phyloP scores from a whole-genome alignment of 345 rosid genomes.

The Eucalyptus pauciflora region DNA sequence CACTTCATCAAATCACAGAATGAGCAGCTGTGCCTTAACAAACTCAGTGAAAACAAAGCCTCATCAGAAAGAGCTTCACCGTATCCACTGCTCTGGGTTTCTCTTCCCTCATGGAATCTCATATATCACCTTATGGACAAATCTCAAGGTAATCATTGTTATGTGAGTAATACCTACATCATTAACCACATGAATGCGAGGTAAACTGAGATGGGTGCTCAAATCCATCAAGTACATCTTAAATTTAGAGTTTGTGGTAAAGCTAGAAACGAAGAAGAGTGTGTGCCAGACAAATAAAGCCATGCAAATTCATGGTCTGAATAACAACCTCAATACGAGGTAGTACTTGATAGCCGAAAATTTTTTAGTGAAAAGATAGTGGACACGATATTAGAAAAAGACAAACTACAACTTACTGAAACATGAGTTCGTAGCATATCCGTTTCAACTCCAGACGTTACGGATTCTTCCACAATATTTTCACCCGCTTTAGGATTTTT shows the following conservation, averaged over 20 bases:
- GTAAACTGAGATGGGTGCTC: not conserved
- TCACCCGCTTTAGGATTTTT: constrained; percentile 91
- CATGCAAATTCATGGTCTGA: not conserved
- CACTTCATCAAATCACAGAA: not conserved
- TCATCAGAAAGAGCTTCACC: constrained; percentile 16
- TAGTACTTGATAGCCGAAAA: not conserved
- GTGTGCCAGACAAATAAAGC: not conserved
- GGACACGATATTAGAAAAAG: too few species aligned
- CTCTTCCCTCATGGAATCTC: constrained; percentile 82
- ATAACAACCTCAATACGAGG: too few species aligned
- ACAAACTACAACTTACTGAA: constrained; percentile 17
- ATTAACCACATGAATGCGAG: not conserved
- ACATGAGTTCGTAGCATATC: constrained; percentile 78
- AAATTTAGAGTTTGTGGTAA: not conserved
- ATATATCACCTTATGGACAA: constrained; percentile 79
- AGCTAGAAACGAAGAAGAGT: not conserved
- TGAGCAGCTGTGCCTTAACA: not conserved
- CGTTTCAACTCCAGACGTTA: constrained; percentile 62
- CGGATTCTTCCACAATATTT: constrained; percentile 67
- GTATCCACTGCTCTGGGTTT: constrained; percentile 61
- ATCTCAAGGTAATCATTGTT: constrained; percentile 78
- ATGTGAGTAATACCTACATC: constrained; percentile 59
- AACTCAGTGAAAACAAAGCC: not conserved
- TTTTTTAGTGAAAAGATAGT: too few species aligned
- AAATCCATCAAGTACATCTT: not conserved